Evolutionary conservation across 495 filamentous ascomycete species (phyloP).

Genomic region (Annulohypoxylon nitens): DNA sequence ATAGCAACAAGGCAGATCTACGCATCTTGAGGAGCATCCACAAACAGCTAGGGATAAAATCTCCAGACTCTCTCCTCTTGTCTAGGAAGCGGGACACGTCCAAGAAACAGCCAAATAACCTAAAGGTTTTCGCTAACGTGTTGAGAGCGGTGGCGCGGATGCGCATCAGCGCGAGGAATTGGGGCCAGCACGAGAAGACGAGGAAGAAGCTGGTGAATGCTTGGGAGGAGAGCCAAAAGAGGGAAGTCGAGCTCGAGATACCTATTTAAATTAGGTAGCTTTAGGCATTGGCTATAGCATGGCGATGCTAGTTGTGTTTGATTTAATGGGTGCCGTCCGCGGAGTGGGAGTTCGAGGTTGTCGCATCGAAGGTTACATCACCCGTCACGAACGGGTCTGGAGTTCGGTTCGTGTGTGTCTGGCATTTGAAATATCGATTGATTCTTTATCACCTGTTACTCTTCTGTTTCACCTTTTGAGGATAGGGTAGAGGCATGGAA

Average conservation of each 20-base stretch:
- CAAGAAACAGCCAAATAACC: slow-evolving; percentile 43
- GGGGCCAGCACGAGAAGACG: slow-evolving; percentile 56
- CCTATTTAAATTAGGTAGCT: slow-evolving; percentile 21
- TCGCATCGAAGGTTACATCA: slow-evolving; percentile 2
- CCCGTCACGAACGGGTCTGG: neutral
- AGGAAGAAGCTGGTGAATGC: slow-evolving; percentile 55
- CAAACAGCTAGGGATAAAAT: slow-evolving; percentile 57
- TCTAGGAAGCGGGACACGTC: slow-evolving; percentile 30
- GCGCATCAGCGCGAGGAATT: slow-evolving; percentile 57
- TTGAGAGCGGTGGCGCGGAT: slow-evolving; percentile 59
- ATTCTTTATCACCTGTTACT: neutral
- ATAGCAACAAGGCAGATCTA: slow-evolving; percentile 92
- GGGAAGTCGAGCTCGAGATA: slow-evolving; percentile 50
- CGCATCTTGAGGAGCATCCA: slow-evolving; percentile 81
- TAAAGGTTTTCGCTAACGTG: slow-evolving; percentile 51
- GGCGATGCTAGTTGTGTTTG: neutral
- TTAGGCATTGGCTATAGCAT: neutral
- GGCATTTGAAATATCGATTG: slow-evolving; percentile 1
- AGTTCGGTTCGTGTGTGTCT: neutral
- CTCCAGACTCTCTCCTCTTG: slow-evolving; percentile 42
- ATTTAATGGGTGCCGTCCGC: neutral
- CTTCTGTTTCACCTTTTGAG: neutral
- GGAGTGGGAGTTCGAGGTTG: slow-evolving; percentile 3
- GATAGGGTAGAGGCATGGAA: neutral
- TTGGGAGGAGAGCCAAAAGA: slow-evolving; percentile 55